Base-by-base conservation (phyloP, 2,329 filamentous ascomycete species). In the Fusarium pseudograminearum region DNA sequence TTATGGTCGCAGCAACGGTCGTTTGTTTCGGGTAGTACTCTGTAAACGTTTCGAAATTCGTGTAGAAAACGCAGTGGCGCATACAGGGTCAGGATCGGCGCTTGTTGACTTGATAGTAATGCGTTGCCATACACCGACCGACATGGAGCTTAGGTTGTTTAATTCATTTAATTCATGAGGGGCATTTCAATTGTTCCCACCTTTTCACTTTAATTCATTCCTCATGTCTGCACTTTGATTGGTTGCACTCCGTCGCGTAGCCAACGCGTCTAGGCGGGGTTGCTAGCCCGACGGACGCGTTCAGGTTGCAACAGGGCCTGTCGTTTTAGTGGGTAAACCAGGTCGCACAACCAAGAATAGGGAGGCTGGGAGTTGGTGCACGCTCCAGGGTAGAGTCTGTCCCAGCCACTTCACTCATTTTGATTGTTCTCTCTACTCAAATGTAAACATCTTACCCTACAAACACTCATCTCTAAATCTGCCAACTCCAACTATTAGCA, bases 371-470 rank as follows among this genome's bases (percentile, higher is more conserved):
- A 61, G 60, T 50, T 55, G 68, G 56, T 61, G 65, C 62, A 63
- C 57, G 53, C 71, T 75, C 67, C 71, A 75, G 73, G 71, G 73
- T 74, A 74, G 66, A 56, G 45, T 61, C 65, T 56, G 57, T 61
- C 73, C 73, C 73, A 75, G 73, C 73, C 73, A 75, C 73, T 73
- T 65, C 56, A 38, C 69, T 63, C 66, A 59, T 65, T 65, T 63
- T 45, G 48, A 53, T 69, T 62, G 55, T 70, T 73, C 67, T 62
- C 69, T 56, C 58, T 52, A 53, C 64, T 67, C 71, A 56, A 73
- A 62, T 69, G 65, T 71, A 67, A 72, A 60, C 72, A 69, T 68
- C 71, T 41, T 41, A 62, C 58, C 62, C 65, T 67, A 65, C 63
- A 51, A 76, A 76, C 57, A 54, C 53, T 47, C 70, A 74, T 67